A percentile compares a stretch with the other conserved stretches of the same genome.
phyloP scores from a whole-genome alignment of 768 basidiomycete genomes.

The Suillus subaureus region DNA sequence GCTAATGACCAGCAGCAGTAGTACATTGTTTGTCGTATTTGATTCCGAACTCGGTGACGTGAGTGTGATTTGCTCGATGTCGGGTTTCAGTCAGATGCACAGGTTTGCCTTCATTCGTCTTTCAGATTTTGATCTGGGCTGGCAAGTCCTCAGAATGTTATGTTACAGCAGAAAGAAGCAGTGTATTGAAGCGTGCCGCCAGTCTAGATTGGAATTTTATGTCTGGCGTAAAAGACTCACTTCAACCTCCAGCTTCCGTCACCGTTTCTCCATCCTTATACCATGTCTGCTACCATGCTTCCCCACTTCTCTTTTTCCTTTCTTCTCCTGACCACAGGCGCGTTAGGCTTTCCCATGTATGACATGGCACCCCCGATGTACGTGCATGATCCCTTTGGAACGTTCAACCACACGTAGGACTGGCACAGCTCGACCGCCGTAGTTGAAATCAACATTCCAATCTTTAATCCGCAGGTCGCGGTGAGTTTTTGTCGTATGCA shows the following conservation, averaged over 20 bases:
- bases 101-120: neutral
- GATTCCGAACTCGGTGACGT: neutral
- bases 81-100: neutral
- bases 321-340: constrained; percentile 11
- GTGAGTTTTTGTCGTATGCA: neutral
- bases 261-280: neutral
- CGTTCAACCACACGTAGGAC: neutral
- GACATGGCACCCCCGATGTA: neutral
- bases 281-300: constrained; percentile 12
- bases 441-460: neutral
- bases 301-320: constrained; percentile 7
- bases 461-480: neutral
- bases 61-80: neutral
- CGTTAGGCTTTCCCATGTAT: constrained; percentile 19
- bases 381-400: neutral
- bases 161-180: neutral
- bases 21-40: neutral
- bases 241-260: neutral
- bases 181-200: neutral
- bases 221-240: constrained; percentile 23
- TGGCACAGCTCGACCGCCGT: neutral
- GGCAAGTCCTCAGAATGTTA: neutral
- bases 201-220: neutral
- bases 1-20: neutral
- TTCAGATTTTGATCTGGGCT: neutral